A percentile compares a stretch with the other conserved stretches of the same genome.
phyloP scores from a whole-genome alignment of 805 yeast species.

The Grigorovia transvaalensis region DNA sequence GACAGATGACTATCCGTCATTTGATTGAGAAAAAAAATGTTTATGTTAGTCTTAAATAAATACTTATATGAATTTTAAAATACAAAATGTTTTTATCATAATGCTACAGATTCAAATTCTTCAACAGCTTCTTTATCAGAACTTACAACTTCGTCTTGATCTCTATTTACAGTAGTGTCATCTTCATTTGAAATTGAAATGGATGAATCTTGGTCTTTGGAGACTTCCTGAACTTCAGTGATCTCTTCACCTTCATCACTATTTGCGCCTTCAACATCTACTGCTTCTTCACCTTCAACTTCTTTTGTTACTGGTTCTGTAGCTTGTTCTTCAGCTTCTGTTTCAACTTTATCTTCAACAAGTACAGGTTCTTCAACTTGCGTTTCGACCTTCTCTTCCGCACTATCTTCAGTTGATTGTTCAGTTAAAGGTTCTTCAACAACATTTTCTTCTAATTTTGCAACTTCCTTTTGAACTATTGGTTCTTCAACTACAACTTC shows the following conservation, averaged over 20 bases:
- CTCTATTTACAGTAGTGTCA: background rate
- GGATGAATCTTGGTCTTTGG: background rate
- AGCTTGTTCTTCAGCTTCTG: constrained; percentile 8
- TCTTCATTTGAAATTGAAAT: constrained; percentile 1
- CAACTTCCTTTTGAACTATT: background rate
- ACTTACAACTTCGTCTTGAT: constrained; percentile 6
- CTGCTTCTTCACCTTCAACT: constrained; percentile 2
- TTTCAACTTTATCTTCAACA: constrained; percentile 5
- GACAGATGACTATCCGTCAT: too few relatives aligned
- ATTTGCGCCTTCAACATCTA: constrained; percentile 8
- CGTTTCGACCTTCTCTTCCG: constrained; percentile 2
- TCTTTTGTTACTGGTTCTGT: constrained; percentile 6
- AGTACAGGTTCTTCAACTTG: constrained; percentile 4
- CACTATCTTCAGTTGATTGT: constrained; percentile 7
- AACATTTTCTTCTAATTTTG: constrained; percentile 3
- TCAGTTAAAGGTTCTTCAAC: constrained; percentile 1
- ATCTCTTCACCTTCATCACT: constrained; percentile 5
- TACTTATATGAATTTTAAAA: background rate
- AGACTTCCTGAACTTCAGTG: constrained; percentile 2
- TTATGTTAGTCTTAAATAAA: background rate
- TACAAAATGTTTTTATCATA: background rate
- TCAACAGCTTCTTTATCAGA: background rate
- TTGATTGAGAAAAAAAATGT: background rate
- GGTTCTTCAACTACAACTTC: constrained; percentile 1
- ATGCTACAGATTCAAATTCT: constrained; percentile 21